Evolutionary conservation across 805 yeast genomes (phyloP), one percentile per base, ranked within the genome.

Genomic region (Blastobotrys americana): DNA sequence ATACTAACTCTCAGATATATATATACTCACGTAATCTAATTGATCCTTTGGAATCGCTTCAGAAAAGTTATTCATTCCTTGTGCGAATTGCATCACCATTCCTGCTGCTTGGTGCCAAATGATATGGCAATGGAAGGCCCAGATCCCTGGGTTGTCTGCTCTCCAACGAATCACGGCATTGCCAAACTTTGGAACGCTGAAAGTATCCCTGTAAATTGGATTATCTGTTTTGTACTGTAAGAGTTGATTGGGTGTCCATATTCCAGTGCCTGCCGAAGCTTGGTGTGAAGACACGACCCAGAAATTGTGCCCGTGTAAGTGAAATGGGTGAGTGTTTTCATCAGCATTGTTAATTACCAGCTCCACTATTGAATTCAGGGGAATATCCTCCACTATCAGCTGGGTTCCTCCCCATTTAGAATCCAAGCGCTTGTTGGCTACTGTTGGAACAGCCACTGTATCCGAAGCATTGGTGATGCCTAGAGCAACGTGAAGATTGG

Each of bases 51-150:
- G 56, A 25, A 52, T 48, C 1, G 53, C 43, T 43, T 70, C 46
- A 6, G 22, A 10, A 19, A 43, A 43, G 71, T 27, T 36, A 31
- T 52, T 52, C 43, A 20, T 58, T 43, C 47, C 70, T 61, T 53
- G 48, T 10, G 50, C 45, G 34, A 64, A 53, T 22, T 57, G 58
- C 57, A 62, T 53, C 45, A 54, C 40, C 57, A 88, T 73, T 54
- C 96, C 97, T 65, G 87, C 95, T 55, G 79, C 74, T 66, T 86
- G 74, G 68, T 89, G 97, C 97, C 97, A 88, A 61, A 86, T 90
- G 57, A 87, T 80, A 62, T 87, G 96, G 65, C 97, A 88, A 61
- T 88, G 97, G 79, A 88, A 84, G 49, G 83, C 77, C 96, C 96
- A 89, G 20, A 87, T 80, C 46, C 97, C 97, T 2, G 96, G 96